These are phyloP conservation scores for Spinacia oleracea DNA, from an alignment of 179 eudicot genomes.

Conservation along the genomic window DNA sequence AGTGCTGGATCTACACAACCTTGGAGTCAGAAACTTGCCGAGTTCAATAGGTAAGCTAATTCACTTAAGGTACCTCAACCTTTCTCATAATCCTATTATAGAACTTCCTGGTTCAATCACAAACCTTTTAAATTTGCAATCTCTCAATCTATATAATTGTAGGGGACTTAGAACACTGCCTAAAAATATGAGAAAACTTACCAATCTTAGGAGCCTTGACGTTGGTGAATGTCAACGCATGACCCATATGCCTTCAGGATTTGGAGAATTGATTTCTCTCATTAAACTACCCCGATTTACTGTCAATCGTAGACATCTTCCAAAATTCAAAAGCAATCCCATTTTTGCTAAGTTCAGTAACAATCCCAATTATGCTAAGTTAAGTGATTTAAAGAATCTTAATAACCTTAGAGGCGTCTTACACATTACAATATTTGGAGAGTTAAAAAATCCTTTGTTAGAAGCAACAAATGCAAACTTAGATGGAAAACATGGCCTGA, in stretches of 20 bases:
- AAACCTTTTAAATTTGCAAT: conserved; percentile 11
- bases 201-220: conserved; percentile 29
- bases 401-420: not conserved
- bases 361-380: not conserved
- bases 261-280: conserved; percentile 27
- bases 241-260: conserved; percentile 24
- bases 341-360: no score
- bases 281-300: conserved; percentile 25
- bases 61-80: conserved; percentile 9
- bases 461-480: not conserved
- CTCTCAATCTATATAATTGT: not conserved
- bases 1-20: not conserved
- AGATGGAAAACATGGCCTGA: not conserved
- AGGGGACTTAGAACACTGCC: not conserved
- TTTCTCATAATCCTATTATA: no score
- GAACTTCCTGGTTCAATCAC: conserved; percentile 10
- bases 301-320: not conserved
- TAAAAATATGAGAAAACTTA: conserved; percentile 19
- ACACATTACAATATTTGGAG: not conserved
- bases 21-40: not conserved
- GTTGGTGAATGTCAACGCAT: conserved; percentile 2
- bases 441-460: not conserved
- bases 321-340: no score
- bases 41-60: conserved; percentile 4
- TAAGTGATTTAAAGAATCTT: not conserved